These are phyloP conservation scores for Apophysomyces ossiformis DNA, from an alignment of 371 early-diverging fungal species.

Conservation along the genomic window DNA sequence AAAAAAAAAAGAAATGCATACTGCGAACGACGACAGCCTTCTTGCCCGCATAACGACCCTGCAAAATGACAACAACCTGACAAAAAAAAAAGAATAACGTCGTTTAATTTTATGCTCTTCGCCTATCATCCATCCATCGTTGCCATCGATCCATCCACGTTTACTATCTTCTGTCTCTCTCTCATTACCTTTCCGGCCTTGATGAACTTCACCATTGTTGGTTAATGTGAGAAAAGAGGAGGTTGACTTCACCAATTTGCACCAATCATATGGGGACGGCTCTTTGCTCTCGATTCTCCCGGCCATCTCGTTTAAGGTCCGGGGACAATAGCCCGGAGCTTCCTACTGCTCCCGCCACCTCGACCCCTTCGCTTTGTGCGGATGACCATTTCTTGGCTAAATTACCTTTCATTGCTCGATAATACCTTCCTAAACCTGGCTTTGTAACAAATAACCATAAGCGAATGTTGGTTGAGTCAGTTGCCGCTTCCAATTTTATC, in stretches of 20 bases:
- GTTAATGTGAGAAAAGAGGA: constrained; percentile 11
- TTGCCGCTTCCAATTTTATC: too few species aligned
- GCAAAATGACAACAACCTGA: constrained; percentile 94
- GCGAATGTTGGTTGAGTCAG: too few species aligned
- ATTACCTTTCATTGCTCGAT: too few species aligned
- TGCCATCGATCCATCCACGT: constrained; percentile 13
- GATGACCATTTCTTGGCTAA: too few species aligned
- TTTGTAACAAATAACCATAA: too few species aligned
- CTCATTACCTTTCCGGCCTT: constrained; percentile 24
- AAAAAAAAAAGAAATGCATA: constrained; percentile 38
- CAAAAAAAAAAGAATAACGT: not conserved
- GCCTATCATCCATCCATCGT: not conserved
- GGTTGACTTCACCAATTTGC: not conserved
- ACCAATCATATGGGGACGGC: too few species aligned
- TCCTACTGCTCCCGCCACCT: too few species aligned
- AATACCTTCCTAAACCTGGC: too few species aligned
- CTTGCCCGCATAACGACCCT: constrained; percentile 98
- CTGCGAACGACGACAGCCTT: constrained; percentile 98
- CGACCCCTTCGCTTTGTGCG: too few species aligned
- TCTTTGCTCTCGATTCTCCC: too few species aligned
- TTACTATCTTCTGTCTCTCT: not conserved
- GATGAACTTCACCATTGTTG: constrained; percentile 27
- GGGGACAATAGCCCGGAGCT: too few species aligned
- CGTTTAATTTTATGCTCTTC: not conserved
- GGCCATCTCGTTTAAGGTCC: too few species aligned